Percentiles rank a stretch among this genome's conserved stretches.
phyloP scores from a whole-genome alignment of 768 basidiomycete species.

The Lentinula lateritia region DNA sequence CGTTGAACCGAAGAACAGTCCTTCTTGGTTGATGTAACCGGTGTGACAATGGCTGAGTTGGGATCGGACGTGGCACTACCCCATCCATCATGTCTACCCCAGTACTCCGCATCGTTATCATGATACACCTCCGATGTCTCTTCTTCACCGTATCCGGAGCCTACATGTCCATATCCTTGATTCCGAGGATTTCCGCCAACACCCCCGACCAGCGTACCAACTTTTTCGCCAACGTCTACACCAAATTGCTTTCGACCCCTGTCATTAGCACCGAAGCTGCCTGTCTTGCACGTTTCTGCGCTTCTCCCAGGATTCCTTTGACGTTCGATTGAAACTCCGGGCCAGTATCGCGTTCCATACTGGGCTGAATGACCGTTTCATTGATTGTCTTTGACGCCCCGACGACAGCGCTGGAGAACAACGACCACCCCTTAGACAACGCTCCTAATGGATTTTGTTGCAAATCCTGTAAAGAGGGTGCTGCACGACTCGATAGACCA shows the following conservation, averaged over 20 bases:
- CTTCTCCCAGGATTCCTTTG: constrained; percentile 65
- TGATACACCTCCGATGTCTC: constrained; percentile 61
- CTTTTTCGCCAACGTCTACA: constrained; percentile 77
- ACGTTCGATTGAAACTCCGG: constrained; percentile 74
- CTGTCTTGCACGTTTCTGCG: constrained; percentile 55
- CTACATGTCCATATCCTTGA: constrained; percentile 44
- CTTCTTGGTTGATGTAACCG: no score
- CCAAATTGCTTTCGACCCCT: constrained; percentile 77
- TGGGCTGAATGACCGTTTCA: constrained; percentile 88
- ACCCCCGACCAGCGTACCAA: constrained; percentile 62
- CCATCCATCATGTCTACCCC: constrained; percentile 17
- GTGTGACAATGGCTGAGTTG: constrained; percentile 14
- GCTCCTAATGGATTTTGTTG: constrained; percentile 85
- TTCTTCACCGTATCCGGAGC: constrained; percentile 34
- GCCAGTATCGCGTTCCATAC: constrained; percentile 75
- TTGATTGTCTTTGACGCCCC: constrained; percentile 76
- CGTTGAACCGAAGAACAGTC: no score
- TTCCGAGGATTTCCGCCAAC: constrained; percentile 57
- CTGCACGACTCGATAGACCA: constrained; percentile 70
- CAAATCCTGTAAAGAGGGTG: constrained; percentile 77
- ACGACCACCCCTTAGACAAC: constrained; percentile 90
- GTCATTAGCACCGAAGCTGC: constrained; percentile 65
- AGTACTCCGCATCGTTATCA: constrained; percentile 60
- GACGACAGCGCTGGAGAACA: constrained; percentile 82
- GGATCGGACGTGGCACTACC: constrained; percentile 7